A percentile compares a stretch with the other conserved stretches of the same genome.
phyloP scores from a whole-genome alignment of 768 basidiomycete species.

The Nevesoporus exiguus region DNA sequence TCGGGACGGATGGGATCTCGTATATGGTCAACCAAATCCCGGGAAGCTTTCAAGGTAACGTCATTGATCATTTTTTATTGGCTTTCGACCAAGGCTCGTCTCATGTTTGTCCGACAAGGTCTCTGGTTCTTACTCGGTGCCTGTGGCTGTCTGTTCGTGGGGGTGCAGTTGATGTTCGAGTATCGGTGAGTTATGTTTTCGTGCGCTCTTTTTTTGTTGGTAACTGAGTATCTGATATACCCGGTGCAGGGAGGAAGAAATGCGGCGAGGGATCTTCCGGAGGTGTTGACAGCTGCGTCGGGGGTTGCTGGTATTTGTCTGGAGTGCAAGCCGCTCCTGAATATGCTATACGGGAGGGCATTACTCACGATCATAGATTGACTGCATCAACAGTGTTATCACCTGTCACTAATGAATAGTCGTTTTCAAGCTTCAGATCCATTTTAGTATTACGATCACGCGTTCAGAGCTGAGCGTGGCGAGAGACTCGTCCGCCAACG shows the following conservation, averaged over 20 bases:
- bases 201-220: neutral
- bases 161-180: slow-evolving; percentile 92
- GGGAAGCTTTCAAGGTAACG: slow-evolving; percentile 61
- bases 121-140: slow-evolving; percentile 60
- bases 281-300: slow-evolving; percentile 35
- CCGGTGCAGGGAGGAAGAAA: slow-evolving; percentile 63
- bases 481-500: neutral
- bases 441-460: neutral
- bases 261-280: slow-evolving; percentile 56
- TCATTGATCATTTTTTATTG: neutral
- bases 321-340: neutral
- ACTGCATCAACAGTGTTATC: neutral
- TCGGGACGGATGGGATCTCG: slow-evolving; percentile 76
- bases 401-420: too few species aligned
- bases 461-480: neutral
- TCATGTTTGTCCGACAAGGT: slow-evolving; percentile 39
- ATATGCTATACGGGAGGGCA: neutral
- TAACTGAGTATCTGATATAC: slow-evolving; percentile 1
- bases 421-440: neutral
- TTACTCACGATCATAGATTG: neutral
- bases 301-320: neutral
- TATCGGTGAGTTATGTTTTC: slow-evolving; percentile 60
- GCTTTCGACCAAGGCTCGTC: neutral
- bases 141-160: slow-evolving; percentile 69
- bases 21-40: slow-evolving; percentile 64